These are phyloP conservation scores for Paramecium tetraurelia DNA, from an alignment of 73 alveolate genomes.

Conservation along the genomic window DNA sequence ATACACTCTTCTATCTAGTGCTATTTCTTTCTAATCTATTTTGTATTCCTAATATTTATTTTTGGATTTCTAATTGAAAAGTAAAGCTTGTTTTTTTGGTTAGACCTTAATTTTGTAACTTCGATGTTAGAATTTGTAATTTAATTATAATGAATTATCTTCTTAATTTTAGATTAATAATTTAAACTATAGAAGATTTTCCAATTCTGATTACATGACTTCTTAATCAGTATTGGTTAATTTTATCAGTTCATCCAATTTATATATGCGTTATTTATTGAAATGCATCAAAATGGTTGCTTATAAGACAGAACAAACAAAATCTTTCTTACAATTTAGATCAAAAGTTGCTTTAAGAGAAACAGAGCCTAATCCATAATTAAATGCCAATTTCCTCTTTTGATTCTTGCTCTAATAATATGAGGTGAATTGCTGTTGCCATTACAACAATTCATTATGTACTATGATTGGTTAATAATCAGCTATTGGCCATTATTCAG, in stretches of 20 bases:
- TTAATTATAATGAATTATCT: not conserved
- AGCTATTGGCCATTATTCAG: conserved; percentile 21
- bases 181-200: not conserved
- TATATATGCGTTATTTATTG: not conserved
- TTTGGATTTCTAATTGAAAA: not conserved
- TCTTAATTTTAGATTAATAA: conserved; percentile 4
- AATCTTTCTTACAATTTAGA: not conserved
- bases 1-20: conserved; percentile 9
- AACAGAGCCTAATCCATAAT: conserved; percentile 13
- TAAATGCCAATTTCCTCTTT: not conserved
- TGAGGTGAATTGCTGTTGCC: not conserved
- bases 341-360: not conserved
- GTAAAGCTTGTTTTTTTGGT: not conserved
- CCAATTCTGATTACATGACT: not conserved
- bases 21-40: not conserved
- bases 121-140: not conserved
- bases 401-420: not conserved
- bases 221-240: not conserved
- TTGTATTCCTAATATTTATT: not conserved
- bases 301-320: conserved; percentile 1
- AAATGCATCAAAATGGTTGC: not conserved
- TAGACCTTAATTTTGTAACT: not conserved
- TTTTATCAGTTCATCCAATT: not conserved
- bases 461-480: not conserved
- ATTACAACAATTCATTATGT: not conserved